phyloP scores from a whole-genome alignment of 805 yeast species.

The Scheffersomyces stipitis region DNA sequence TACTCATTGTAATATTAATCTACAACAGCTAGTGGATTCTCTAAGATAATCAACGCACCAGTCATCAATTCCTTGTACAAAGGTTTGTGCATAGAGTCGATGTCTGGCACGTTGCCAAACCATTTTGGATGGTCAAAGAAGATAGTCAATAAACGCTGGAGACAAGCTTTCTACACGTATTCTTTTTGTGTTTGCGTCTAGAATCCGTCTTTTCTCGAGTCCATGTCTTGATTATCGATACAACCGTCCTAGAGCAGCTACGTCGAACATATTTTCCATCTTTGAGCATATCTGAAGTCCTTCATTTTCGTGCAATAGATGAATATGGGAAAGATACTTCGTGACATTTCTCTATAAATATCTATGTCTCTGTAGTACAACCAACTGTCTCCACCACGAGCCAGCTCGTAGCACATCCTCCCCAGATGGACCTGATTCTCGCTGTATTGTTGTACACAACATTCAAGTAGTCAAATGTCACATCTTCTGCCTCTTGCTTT shows the following conservation, averaged over 20 bases:
- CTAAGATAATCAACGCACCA: too few species aligned
- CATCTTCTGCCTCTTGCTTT: slow-evolving; percentile 18
- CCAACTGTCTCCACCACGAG: slow-evolving; percentile 27
- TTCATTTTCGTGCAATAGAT: slow-evolving; percentile 46
- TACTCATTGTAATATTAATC: too few species aligned
- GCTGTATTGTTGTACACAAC: slow-evolving; percentile 21
- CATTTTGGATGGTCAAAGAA: slow-evolving; percentile 17
- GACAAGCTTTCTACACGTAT: too few species aligned
- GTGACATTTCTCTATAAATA: slow-evolving; percentile 50
- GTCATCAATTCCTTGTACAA: too few species aligned
- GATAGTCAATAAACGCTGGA: slow-evolving; percentile 7
- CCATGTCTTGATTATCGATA: slow-evolving; percentile 42
- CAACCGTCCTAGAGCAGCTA: slow-evolving; percentile 62
- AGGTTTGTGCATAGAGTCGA: too few species aligned
- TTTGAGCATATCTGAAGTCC: slow-evolving; percentile 39
- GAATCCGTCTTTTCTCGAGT: slow-evolving; percentile 1
- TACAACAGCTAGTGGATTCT: too few species aligned
- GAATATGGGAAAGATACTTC: slow-evolving; percentile 76
- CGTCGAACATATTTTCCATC: slow-evolving; percentile 83
- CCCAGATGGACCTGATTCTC: slow-evolving; percentile 36
- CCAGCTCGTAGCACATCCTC: slow-evolving; percentile 76
- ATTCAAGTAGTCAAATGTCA: slow-evolving; percentile 39
- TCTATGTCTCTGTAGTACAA: slow-evolving; percentile 1
- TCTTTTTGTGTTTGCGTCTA: too few species aligned
- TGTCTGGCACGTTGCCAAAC: background rate